Evolutionary conservation across 176 grass and related monocot genomes (phyloP), one percentile per base, ranked within the genome.

Genomic region (Triticum turgidum): DNA sequence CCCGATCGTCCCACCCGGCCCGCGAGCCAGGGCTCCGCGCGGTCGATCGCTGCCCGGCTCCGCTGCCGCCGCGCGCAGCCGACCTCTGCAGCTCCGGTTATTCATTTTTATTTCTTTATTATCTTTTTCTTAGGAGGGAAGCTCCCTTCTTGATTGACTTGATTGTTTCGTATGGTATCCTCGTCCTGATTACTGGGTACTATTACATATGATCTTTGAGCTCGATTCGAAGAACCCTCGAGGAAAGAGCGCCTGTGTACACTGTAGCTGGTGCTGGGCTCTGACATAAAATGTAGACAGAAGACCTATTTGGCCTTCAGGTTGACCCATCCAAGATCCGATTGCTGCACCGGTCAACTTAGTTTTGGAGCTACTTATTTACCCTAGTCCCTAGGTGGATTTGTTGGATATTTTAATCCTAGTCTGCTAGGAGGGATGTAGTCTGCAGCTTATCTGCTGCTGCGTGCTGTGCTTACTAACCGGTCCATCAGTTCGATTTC

Each of bases 261-360:
- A 18, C 25, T 35, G 42, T 63, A 25, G 68, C 45, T 34, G 22
- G 74, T 83, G 45, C 65, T 56, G 11, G 58, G 64, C 73, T 30
- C 65, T 83, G 22, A 33, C 42, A 24, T 42, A 75, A 14, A 66
- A 9, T 51, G 14, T 27, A 79, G 13, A 67, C 65, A 80, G 18
- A 68, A 1, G 56, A 39, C 11, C 29, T 0, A 6, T 15, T 51
- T 18, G 45, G 42, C 9, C 54, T 67, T 45, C 29, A 25, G 47
- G 54, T 80, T 42, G 75, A 47, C 65, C 59, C 30, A 35, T 82
- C 83, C 47, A 82, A 82, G 70, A 82, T 86, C 83, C 35, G 34
- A 42, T 80, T 39, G 30, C 51, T 7, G 4, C 12, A 14, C 56
- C 56, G 6, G 4, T 35, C 38, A 81, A 67, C 17, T 39, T 39